Evolutionary conservation across 1,139 yeast species (phyloP).

Genomic region (Kodamaea sp.): DNA sequence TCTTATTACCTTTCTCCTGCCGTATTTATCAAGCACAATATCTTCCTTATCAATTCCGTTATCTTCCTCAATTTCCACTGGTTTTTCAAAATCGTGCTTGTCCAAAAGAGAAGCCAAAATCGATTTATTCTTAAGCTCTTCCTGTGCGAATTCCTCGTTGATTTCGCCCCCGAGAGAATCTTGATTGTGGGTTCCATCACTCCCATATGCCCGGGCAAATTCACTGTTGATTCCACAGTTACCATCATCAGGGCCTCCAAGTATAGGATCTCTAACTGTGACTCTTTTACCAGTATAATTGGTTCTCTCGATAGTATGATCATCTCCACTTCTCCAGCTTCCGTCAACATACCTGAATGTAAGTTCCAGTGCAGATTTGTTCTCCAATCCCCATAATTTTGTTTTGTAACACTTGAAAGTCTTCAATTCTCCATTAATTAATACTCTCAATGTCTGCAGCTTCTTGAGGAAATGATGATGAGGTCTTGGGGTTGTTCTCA

Average conservation of each 20-base stretch:
- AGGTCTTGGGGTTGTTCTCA: slow-evolving; percentile 54
- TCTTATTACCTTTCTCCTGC: slow-evolving; percentile 35
- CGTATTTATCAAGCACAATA: slow-evolving; percentile 51
- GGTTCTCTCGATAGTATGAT: slow-evolving; percentile 70
- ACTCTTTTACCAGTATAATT: slow-evolving; percentile 15
- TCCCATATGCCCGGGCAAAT: slow-evolving; percentile 21
- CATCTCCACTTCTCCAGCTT: slow-evolving; percentile 82
- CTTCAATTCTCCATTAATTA: slow-evolving; percentile 61
- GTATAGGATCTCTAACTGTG: slow-evolving; percentile 2
- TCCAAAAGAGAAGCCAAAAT: slow-evolving; percentile 55
- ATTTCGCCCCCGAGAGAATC: slow-evolving; percentile 22
- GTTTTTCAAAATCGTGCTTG: slow-evolving; percentile 61
- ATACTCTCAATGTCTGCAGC: slow-evolving; percentile 64
- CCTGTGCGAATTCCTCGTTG: slow-evolving; percentile 21
- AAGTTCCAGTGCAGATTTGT: slow-evolving; percentile 60
- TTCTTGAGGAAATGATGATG: slow-evolving; percentile 38
- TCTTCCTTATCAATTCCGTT: slow-evolving; percentile 39
- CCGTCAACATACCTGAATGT: slow-evolving; percentile 64
- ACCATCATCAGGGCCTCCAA: slow-evolving; percentile 9
- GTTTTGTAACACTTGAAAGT: slow-evolving; percentile 62
- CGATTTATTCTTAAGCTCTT: slow-evolving; percentile 36
- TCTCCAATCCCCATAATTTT: slow-evolving; percentile 89
- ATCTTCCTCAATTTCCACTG: slow-evolving; percentile 53
- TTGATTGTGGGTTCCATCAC: slow-evolving; percentile 26
- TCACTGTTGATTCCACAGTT: slow-evolving; percentile 29